phyloP scores from a whole-genome alignment of 106 monocot genomes.

The Vanilla planifolia region DNA sequence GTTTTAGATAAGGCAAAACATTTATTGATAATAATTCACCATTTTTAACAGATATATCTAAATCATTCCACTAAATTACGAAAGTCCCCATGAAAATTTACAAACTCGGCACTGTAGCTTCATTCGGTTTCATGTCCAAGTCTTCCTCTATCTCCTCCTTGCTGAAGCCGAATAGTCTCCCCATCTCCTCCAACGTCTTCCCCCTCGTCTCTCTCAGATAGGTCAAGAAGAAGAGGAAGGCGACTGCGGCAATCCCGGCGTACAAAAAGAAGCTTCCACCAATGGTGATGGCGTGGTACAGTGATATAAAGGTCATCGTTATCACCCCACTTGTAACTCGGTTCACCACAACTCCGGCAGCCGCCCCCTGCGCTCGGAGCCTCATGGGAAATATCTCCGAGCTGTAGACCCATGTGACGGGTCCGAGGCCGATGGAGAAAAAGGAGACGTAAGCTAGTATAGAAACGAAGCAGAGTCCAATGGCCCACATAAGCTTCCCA shows the following conservation, averaged over 20 bases:
- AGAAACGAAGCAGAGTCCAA: slow-evolving; percentile 12
- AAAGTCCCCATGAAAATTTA: too few species aligned
- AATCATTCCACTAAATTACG: too few species aligned
- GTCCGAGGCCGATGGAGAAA: slow-evolving; percentile 46
- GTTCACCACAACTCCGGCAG: slow-evolving; percentile 23
- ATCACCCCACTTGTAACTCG: slow-evolving; percentile 26
- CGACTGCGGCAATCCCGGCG: slow-evolving; percentile 22
- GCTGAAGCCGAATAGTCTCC: slow-evolving; percentile 19
- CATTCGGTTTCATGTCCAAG: too few species aligned
- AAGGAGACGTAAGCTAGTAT: slow-evolving; percentile 24
- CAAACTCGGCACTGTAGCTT: too few species aligned
- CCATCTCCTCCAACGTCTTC: slow-evolving; percentile 32
- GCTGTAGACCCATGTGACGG: slow-evolving; percentile 44
- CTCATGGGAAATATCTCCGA: slow-evolving; percentile 42
- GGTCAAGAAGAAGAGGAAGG: slow-evolving; percentile 22
- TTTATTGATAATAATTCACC: too few species aligned
- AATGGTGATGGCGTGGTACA: slow-evolving; percentile 35
- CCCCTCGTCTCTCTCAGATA: slow-evolving; percentile 42
- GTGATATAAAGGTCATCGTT: slow-evolving; percentile 27
- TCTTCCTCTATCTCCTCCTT: not conserved
- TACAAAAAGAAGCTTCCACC: slow-evolving; percentile 36
- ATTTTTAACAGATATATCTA: too few species aligned
- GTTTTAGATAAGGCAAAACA: too few species aligned
- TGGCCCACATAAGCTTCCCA: slow-evolving; percentile 16
- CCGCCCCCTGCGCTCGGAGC: slow-evolving; percentile 35